Base-by-base conservation (phyloP, 768 basidiomycete species). In the Gelatoporia subvermispora region DNA sequence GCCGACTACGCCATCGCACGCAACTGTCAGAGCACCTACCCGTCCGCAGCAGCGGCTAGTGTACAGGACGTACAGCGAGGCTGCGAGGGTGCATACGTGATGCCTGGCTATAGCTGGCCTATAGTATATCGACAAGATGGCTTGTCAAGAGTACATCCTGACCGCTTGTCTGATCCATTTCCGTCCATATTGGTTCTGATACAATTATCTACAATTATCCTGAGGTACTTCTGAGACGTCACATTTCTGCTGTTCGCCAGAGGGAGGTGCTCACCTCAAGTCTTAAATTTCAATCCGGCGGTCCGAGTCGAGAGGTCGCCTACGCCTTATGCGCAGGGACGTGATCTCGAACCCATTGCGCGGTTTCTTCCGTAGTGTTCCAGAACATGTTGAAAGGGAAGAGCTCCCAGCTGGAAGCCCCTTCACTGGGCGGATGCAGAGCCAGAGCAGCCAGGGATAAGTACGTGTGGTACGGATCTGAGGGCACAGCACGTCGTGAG, bases 391-490 rank as follows among this genome's bases (percentile, higher is more conserved):
- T 81, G 18, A 94, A 63, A 1, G 68, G 63, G 22, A 73, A 71
- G 10, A 94, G 72, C 24, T 61, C 67, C 84, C 86, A 87, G 35
- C 61, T 66, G 10, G 60, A 66, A 31, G 55, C 52, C 0, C 56
- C 39, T 4, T 22, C 39, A 11, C 49, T 35, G 20, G n/a, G 77
- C 76, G 25, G 79, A 71, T 64, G 80, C 60, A 94, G 74, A 1
- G 90, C 74, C 17, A 94, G 59, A 0, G 89, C 85, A 0, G 95
- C 93, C 31, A 96, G 68, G 2, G 90, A 82, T 24, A 97, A 72
- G 64, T 97, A 98, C 0, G 94, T 96, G 59, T 99, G 95, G 60
- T 92, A 95, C 0, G 95, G 93, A 70, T 99, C 95, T 87, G 59
- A 20, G 9, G 25, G 51, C 40, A 20, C 24, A 31, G 28, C 28